Base-by-base conservation (phyloP, 768 basidiomycete genomes). In the Tulasnella calospora region DNA sequence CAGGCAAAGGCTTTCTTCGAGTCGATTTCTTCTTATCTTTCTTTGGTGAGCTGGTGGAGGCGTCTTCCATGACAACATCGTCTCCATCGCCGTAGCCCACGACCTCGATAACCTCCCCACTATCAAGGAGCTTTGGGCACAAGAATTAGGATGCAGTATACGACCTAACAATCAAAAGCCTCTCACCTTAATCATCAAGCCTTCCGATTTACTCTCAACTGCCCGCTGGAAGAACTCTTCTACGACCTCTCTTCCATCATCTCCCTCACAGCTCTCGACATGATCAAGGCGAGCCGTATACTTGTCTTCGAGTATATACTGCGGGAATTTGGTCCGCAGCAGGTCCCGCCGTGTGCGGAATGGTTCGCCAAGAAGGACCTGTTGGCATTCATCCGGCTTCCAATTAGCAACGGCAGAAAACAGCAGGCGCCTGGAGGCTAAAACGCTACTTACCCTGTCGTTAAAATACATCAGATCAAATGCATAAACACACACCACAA, bases 401-500 rank as follows among this genome's bases (percentile, higher is more conserved):
- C 51, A 51, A 23, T 51, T 4, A 51, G 51, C 7, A 51, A 51
- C n/a, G 0, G 51, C 5, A 70, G 81, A 36, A 36, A 23, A 40
- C 41, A 21, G 2, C 80, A 51, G 77, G 36, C n/a, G 30, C 27
- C 38, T 13, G 15, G 19, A 70, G 57, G 40, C 77, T 74, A 23
- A 80, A 3, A 70, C 21, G n/a, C 41, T 40, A 82, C 90, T 84
- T 80, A 94, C 96, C 85, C 91, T 85, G 79, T 89, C 91, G 83
- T 97, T 91, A 71, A 94, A 85, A 82, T 91, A 90, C 94, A 98
- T 93, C 79, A 97, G 81, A 85, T 98, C 96, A 83, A 97, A 98
- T 0, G 89, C 92, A 83, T 89, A 96, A 2, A 97, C 88, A n/a
- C 92, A 92, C 0, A 97, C 94, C 35, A 90, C 84, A 57, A 96